Evolutionary conservation across 2,329 filamentous ascomycete species (phyloP).

Genomic region (Aspergillus pseudoterreus): DNA sequence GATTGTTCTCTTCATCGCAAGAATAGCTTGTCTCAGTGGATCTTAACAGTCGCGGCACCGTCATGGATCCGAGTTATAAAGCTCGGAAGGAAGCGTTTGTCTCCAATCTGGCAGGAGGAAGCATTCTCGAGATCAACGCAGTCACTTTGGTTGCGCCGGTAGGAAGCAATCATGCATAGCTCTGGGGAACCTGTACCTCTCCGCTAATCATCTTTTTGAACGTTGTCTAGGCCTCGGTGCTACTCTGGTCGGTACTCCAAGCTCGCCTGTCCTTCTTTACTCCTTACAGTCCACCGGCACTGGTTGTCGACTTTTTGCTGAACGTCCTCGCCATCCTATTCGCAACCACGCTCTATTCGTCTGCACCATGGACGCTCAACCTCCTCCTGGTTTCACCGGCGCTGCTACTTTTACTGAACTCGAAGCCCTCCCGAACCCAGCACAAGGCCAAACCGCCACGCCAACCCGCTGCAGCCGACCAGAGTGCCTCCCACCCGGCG

Average conservation of each 20-base stretch:
- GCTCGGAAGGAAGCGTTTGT: conserved; percentile 92
- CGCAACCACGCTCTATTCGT: conserved; percentile 79
- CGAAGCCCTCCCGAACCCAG: conserved; percentile 21
- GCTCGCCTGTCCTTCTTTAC: conserved; percentile 79
- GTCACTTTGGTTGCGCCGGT: conserved; percentile 85
- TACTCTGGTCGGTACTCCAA: conserved; percentile 88
- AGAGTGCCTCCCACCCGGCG: conserved; percentile 17
- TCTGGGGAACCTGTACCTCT: too few relatives aligned
- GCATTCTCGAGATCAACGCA: conserved; percentile 78
- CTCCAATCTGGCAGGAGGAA: conserved; percentile 80
- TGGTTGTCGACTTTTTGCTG: conserved; percentile 78
- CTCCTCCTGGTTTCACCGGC: conserved; percentile 71
- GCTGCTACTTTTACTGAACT: conserved; percentile 55
- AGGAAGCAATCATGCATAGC: conserved; percentile 29
- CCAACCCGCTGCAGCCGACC: conserved; percentile 15
- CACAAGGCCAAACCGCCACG: conserved; percentile 35
- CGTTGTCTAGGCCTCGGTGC: conserved; percentile 63
- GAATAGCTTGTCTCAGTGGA: neutral
- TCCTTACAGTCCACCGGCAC: conserved; percentile 64
- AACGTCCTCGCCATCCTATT: conserved; percentile 80
- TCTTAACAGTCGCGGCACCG: neutral
- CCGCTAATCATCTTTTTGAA: neutral
- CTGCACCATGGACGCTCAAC: conserved; percentile 68
- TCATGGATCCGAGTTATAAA: conserved; percentile 66
- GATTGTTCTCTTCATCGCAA: neutral